phyloP scores from a whole-genome alignment of 805 yeast species.

The Ogataea allantospora region DNA sequence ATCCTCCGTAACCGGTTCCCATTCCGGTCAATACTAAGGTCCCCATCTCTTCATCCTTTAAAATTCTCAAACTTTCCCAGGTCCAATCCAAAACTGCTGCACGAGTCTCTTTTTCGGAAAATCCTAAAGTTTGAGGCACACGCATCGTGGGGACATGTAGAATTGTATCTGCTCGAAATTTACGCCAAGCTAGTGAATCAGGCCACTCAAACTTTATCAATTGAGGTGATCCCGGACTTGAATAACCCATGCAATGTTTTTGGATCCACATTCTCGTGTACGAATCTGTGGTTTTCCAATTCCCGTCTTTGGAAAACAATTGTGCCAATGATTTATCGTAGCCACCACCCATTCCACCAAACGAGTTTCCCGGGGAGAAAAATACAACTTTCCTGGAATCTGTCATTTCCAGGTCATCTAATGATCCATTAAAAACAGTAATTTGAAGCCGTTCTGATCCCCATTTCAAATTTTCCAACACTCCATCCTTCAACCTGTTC shows the following conservation, averaged over 20 bases:
- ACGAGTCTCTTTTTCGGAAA: slow-evolving; percentile 5
- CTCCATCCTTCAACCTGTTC: slow-evolving; percentile 1
- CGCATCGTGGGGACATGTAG: slow-evolving; percentile 43
- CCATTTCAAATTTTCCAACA: background rate
- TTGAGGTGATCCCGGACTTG: slow-evolving; percentile 32
- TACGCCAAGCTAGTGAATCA: slow-evolving; percentile 31
- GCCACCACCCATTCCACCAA: slow-evolving; percentile 52
- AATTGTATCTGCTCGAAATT: slow-evolving; percentile 30
- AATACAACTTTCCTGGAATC: slow-evolving; percentile 24
- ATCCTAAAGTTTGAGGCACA: slow-evolving; percentile 29
- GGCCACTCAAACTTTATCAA: slow-evolving; percentile 30
- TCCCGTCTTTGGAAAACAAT: slow-evolving; percentile 20
- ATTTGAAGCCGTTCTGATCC: background rate
- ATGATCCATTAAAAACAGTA: background rate
- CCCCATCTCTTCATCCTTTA: slow-evolving; percentile 23
- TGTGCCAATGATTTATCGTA: slow-evolving; percentile 41
- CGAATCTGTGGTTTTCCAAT: slow-evolving; percentile 25
- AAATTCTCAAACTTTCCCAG: slow-evolving; percentile 34
- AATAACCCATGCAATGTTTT: slow-evolving; percentile 31
- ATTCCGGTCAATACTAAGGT: slow-evolving; percentile 37
- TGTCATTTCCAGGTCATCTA: background rate
- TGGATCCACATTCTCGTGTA: slow-evolving; percentile 19
- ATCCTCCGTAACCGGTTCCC: slow-evolving; percentile 40
- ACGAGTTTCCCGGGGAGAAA: slow-evolving; percentile 52
- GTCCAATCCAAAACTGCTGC: slow-evolving; percentile 37